A percentile compares a stretch with the other conserved stretches of the same genome.
Evolutionary conservation across 768 basidiomycete genomes (phyloP).

Genomic region (Pholiota conissans): DNA sequence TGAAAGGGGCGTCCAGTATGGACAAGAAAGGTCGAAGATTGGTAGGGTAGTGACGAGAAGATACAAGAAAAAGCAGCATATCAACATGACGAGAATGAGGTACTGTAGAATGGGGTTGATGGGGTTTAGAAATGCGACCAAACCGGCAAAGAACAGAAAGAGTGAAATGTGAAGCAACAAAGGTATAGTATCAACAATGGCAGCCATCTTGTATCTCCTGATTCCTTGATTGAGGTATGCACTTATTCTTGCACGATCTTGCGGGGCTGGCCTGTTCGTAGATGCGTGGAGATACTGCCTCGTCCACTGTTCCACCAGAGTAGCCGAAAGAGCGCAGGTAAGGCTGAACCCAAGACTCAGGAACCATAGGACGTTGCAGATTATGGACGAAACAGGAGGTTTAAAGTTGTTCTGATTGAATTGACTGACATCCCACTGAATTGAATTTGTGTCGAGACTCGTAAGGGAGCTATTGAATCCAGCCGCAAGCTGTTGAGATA

Average conservation of each 20-base stretch:
- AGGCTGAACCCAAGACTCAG: constrained; percentile 44
- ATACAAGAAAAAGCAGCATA: constrained; percentile 30
- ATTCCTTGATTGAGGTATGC: constrained; percentile 41
- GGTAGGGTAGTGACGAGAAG: constrained; percentile 31
- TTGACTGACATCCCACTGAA: neutral
- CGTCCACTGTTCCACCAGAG: constrained; percentile 51
- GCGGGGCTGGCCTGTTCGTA: constrained; percentile 30
- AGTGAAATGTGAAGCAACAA: constrained; percentile 48
- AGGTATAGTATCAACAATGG: constrained; percentile 41
- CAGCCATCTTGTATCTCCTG: constrained; percentile 35
- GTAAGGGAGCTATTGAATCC: constrained; percentile 13
- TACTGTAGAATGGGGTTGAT: constrained; percentile 33
- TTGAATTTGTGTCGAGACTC: neutral
- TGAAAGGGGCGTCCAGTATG: constrained; percentile 38
- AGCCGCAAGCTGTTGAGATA: constrained; percentile 29
- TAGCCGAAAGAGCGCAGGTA: constrained; percentile 40
- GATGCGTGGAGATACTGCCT: constrained; percentile 38
- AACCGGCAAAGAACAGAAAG: constrained; percentile 49
- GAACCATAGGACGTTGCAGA: constrained; percentile 47
- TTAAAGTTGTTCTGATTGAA: constrained; percentile 15
- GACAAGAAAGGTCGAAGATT: constrained; percentile 31
- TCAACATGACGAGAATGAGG: constrained; percentile 29
- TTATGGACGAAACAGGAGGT: constrained; percentile 28
- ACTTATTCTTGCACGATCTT: constrained; percentile 41
- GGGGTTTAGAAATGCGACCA: constrained; percentile 42